Evolutionary conservation across 1,284 basidiomycete genomes (phyloP), one percentile per base, ranked within the genome.

Genomic region (Apiotrichum gracile): DNA sequence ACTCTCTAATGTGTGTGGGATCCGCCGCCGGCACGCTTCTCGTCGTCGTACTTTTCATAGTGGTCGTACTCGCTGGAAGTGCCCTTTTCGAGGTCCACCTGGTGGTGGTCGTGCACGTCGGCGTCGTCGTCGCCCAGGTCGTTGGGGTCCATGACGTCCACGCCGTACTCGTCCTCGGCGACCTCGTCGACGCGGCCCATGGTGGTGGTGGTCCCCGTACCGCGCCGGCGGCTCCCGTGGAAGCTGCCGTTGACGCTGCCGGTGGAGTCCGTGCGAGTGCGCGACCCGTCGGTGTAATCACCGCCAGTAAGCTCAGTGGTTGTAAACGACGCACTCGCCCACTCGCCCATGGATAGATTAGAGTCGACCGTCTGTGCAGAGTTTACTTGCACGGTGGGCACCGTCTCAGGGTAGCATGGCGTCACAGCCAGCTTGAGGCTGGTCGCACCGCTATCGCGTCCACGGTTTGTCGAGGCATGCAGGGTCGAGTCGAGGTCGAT

Each of bases 401-500:
- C 42, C 14, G 41, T 38, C 12, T 52, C 51, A 9, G 39, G 22
- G 19, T 44, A 49, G 37, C 42, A 35, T 6, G 46, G 50, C 17
- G 50, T 52, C 12, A 50, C 53, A 5, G 53, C 53, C 7, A 54
- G 43, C 33, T 54, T 54, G 43, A 54, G 43, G 29, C 42, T 46
- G 6, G 53, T 46, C 12, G 19, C 42, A 24, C 38, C 31, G 3
- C 22, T 14, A 9, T 22, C 38, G n/a, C 34, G n/a, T 5, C 29
- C 26, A 26, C 44, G 34, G 7, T 25, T 25, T 17, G 51, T 53
- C 9, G 45, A 49, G 5, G 50, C 47, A 13, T 55, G 51, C 35
- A 66, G 51, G 7, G 64, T 61, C 17, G 50, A 40, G 49, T 62
- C 62, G 16, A 66, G 57, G 54, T 74, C 72, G 17, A 76, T 69